A percentile compares a stretch with the other conserved stretches of the same genome.
phyloP scores from a whole-genome alignment of 345 rosid species.

The Cardamine resedifolia region DNA sequence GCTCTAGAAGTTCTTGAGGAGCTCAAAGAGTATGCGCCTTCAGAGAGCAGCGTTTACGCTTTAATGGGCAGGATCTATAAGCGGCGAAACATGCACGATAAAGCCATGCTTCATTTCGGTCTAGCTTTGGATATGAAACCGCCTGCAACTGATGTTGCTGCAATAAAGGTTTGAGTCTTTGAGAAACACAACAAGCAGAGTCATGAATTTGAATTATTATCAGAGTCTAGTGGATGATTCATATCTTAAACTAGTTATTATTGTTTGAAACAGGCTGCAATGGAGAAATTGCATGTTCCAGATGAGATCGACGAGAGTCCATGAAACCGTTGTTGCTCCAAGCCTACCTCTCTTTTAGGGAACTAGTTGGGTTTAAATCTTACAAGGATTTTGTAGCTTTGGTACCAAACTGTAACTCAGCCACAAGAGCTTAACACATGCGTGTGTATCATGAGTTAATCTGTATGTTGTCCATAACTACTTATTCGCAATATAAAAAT shows the following conservation, averaged over 20 bases:
- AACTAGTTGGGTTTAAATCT: constrained; percentile 22
- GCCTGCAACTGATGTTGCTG: constrained; percentile 85
- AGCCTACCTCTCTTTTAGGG: constrained; percentile 26
- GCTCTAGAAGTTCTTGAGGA: constrained; percentile 90
- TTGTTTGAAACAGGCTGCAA: constrained; percentile 72
- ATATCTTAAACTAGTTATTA: neutral
- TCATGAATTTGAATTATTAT: neutral
- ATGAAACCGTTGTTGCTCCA: constrained; percentile 4
- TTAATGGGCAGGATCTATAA: constrained; percentile 92
- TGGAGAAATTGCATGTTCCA: constrained; percentile 94
- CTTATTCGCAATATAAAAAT: constrained; percentile 9
- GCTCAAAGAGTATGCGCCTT: constrained; percentile 90
- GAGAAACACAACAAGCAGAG: constrained; percentile 10
- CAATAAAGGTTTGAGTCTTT: constrained; percentile 67
- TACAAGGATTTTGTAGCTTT: constrained; percentile 29
- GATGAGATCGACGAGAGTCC: constrained; percentile 79
- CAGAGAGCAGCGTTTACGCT: constrained; percentile 91
- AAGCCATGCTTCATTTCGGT: constrained; percentile 93
- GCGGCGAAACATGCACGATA: constrained; percentile 70
- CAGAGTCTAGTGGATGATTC: neutral
- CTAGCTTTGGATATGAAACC: constrained; percentile 97
- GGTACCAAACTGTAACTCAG: constrained; percentile 19
- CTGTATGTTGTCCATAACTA: constrained; percentile 34
- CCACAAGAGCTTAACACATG: constrained; percentile 28
- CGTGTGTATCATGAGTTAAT: constrained; percentile 13